Evolutionary conservation across 306 rosid species (phyloP), one percentile per base, ranked within the genome.

Genomic region (Vigna hirtella): DNA sequence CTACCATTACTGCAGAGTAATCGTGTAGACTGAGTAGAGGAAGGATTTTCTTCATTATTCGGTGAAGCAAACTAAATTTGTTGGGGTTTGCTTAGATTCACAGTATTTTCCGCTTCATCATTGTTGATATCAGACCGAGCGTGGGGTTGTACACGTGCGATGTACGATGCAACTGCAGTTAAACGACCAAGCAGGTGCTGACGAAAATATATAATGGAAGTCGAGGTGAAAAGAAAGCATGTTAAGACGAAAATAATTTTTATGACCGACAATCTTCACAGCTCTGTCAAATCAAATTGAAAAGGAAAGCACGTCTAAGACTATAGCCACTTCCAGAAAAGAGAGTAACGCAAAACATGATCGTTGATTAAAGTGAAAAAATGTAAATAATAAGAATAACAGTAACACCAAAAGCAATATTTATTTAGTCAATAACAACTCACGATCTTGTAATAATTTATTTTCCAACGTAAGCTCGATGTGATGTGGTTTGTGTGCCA

Each of bases 231-330:
- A 30, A 57, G 70, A n/a, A 68, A 78, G 30, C 42, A 30, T 62
- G 18, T 36, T 16, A 36, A 22, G 77, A 71, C 12, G n/a, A 38
- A 59, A 49, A n/a, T 43, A 13, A 17, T 30, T 22, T 49, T 47
- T 61, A 12, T 71, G 26, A 32, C 58, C 38, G 51, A 64, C 83
- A 61, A 11, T 36, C 6, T 30, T n/a, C 57, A 13, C 24, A 15
- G 62, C 66, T 71, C 62, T 15, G 77, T 59, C 66, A 59, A 59
- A 28, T 71, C 66, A 61, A 71, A 50, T 61, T 18, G 66, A 71
- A 71, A 79, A 66, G 28, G 57, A 79, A 42, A 56, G 36, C 61
- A n/a, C 62, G 48, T 55, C 17, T 2, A 42, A 38, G 56, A 26
- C 2, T 24, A 1, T 43, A 43, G 50, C 50, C 28, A n/a, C 47